phyloP scores from a whole-genome alignment of 2,329 filamentous ascomycete genomes.

The Dactylonectria macrodidyma region DNA sequence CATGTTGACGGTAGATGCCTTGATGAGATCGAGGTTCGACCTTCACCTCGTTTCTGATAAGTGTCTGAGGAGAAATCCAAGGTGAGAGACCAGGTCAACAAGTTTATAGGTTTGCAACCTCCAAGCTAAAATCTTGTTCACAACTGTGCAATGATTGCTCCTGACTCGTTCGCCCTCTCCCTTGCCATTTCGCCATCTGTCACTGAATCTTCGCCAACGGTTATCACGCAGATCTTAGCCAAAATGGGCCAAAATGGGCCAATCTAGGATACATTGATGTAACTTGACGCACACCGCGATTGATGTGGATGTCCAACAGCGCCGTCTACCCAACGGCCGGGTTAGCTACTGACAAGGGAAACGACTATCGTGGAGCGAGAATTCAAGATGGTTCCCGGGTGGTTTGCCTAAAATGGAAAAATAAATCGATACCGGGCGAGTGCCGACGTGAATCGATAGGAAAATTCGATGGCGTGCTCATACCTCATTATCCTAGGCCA shows the following conservation, averaged over 20 bases:
- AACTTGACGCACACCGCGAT: not conserved
- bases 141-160: not conserved
- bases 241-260: not conserved
- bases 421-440: not conserved
- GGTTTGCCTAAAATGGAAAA: not conserved
- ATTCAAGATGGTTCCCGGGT: not conserved
- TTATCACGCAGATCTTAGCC: not conserved
- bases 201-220: not conserved
- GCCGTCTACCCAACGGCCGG: not conserved
- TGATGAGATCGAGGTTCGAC: not conserved
- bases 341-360: not conserved
- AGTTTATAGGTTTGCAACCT: not conserved
- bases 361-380: not conserved
- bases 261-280: not conserved
- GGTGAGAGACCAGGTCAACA: not conserved
- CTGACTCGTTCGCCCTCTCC: not conserved
- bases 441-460: not conserved
- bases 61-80: not conserved
- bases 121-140: not conserved
- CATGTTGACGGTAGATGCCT: conserved; percentile 1
- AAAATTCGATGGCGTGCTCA: conserved; percentile 26
- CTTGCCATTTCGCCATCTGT: not conserved
- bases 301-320: not conserved
- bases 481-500: conserved; percentile 22
- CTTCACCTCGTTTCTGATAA: not conserved